These are phyloP conservation scores for Luvunga scandens DNA, from an alignment of 345 rosid genomes.

Conservation along the genomic window DNA sequence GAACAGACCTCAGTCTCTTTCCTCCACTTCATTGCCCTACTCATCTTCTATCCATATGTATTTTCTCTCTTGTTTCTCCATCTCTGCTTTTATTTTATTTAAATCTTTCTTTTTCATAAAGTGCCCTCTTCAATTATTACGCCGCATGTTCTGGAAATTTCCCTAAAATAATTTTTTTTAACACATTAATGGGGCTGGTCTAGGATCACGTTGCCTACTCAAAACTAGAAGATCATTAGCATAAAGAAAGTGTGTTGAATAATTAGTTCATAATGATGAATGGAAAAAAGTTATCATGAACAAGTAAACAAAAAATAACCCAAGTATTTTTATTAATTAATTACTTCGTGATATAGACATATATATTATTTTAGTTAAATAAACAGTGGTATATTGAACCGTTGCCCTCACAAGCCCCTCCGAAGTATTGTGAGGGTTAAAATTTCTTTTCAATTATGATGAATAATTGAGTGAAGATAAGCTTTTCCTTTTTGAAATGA, in stretches of 20 bases:
- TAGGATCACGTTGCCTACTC: background rate
- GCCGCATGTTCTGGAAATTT: background rate
- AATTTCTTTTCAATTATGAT: too few species aligned
- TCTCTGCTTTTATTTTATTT: background rate
- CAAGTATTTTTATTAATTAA: background rate
- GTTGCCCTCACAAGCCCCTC: too few species aligned
- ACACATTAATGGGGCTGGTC: background rate
- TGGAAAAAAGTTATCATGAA: background rate
- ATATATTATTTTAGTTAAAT: too few species aligned
- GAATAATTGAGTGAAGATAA: too few species aligned
- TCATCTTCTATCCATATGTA: background rate
- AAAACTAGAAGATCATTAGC: background rate
- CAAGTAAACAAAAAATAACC: background rate
- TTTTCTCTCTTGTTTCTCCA: background rate
- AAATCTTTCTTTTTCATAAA: background rate
- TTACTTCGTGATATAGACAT: background rate
- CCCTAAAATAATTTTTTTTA: background rate
- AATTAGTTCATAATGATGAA: background rate
- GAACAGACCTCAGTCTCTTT: conserved; percentile 1
- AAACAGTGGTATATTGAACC: too few species aligned
- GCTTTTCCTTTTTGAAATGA: too few species aligned
- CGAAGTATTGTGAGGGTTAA: too few species aligned
- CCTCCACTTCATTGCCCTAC: background rate
- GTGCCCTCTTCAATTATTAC: background rate
- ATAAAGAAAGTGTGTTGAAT: background rate